phyloP scores from a whole-genome alignment of 192 early-diverging fungal genomes.

The Funneliformis geosporum region DNA sequence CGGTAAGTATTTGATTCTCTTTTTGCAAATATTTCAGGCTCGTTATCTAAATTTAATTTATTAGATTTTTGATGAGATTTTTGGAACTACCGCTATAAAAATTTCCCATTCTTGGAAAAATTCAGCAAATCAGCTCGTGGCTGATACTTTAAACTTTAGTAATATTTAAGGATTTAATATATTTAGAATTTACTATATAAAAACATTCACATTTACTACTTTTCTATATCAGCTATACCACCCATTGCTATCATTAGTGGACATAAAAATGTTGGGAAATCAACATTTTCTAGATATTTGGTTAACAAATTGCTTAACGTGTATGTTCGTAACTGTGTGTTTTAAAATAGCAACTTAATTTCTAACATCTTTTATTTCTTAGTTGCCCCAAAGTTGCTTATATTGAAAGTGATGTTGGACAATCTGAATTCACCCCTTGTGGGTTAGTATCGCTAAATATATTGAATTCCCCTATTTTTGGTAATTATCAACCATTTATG shows the following conservation, averaged over 20 bases:
- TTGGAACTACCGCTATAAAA: constrained; percentile 34
- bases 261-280: constrained; percentile 84
- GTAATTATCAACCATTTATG: background rate
- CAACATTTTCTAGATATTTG: constrained; percentile 77
- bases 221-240: constrained; percentile 27
- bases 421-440: constrained; percentile 82
- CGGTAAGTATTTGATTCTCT: constrained; percentile 32
- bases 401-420: constrained; percentile 92
- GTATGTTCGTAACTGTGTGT: constrained; percentile 41
- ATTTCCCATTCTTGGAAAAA: constrained; percentile 47
- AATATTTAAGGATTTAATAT: background rate
- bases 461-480: constrained; percentile 65
- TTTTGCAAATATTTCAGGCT: background rate
- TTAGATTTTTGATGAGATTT: constrained; percentile 31
- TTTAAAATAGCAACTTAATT: constrained; percentile 23
- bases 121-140: constrained; percentile 16
- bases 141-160: background rate
- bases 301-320: constrained; percentile 74
- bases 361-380: constrained; percentile 6
- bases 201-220: background rate
- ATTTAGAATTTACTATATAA: no score
- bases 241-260: constrained; percentile 73
- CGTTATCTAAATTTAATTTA: background rate
- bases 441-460: constrained; percentile 83
- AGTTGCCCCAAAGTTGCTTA: constrained; percentile 72